Percentiles rank a stretch among this genome's conserved stretches.
phyloP scores from a whole-genome alignment of 1,139 yeast genomes.

The Sporopachydermia cereana region DNA sequence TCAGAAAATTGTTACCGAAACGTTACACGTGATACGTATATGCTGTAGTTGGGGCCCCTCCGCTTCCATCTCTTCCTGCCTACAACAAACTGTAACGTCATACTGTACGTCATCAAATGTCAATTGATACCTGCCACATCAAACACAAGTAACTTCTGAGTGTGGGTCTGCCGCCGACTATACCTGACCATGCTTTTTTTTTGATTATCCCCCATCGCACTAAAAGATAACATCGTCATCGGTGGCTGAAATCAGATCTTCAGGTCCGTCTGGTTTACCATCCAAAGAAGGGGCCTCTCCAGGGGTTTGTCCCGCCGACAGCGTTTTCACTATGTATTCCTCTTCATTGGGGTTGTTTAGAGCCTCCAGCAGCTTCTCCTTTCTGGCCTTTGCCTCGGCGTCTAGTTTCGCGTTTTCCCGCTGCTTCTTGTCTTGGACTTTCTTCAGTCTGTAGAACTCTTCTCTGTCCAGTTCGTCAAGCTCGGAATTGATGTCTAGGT shows the following conservation, averaged over 20 bases:
- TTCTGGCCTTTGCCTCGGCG: constrained; percentile 32
- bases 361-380: constrained; percentile 21
- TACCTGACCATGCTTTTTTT: no score
- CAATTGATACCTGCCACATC: no score
- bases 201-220: no score
- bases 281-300: constrained; percentile 13
- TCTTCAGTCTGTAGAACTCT: constrained; percentile 91
- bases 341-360: constrained; percentile 14
- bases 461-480: constrained; percentile 96
- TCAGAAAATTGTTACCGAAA: no score
- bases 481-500: constrained; percentile 76
- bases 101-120: no score
- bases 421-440: constrained; percentile 94
- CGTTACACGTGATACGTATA: no score
- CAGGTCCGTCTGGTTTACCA: constrained; percentile 16
- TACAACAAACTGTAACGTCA: no score
- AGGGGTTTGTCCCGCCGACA: constrained; percentile 16
- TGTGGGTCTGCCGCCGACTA: no score
- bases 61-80: no score
- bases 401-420: constrained; percentile 59
- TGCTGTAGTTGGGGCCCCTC: no score
- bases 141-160: no score
- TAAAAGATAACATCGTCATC: constrained; percentile 42
- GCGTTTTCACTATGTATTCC: constrained; percentile 15
- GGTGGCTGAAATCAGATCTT: constrained; percentile 29